Conservation (phyloP, 495 filamentous ascomycete species). For the Rusavskia elegans region DNA sequence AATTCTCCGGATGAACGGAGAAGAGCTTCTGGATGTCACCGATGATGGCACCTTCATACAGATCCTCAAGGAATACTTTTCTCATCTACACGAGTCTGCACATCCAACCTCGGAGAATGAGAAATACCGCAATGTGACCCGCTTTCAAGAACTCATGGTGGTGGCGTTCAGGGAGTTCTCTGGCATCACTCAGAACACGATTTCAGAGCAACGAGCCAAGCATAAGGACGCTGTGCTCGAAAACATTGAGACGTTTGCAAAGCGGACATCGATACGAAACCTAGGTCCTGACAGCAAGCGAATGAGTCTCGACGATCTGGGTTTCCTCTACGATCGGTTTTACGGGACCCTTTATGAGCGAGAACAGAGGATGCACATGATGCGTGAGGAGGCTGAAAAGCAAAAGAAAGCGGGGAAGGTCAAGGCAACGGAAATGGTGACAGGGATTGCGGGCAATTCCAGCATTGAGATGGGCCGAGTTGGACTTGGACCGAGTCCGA, state of each 20-base stretch:
- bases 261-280: slow-evolving; percentile 89
- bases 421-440: slow-evolving; percentile 31
- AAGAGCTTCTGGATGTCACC: slow-evolving; percentile 86
- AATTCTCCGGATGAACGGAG: slow-evolving; percentile 93
- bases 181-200: slow-evolving; percentile 81
- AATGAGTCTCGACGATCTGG: slow-evolving; percentile 68
- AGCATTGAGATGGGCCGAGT: slow-evolving; percentile 62
- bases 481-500: slow-evolving; percentile 71
- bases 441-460: slow-evolving; percentile 27
- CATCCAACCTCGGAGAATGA: slow-evolving; percentile 90
- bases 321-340: slow-evolving; percentile 82
- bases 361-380: slow-evolving; percentile 60
- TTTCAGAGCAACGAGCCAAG: slow-evolving; percentile 74
- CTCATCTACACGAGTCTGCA: slow-evolving; percentile 81
- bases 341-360: slow-evolving; percentile 82
- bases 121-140: slow-evolving; percentile 79
- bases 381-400: slow-evolving; percentile 59
- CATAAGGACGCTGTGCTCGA: slow-evolving; percentile 85
- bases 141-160: slow-evolving; percentile 96
- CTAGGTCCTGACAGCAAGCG: slow-evolving; percentile 90
- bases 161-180: slow-evolving; percentile 97
- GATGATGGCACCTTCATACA: slow-evolving; percentile 97
- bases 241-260: slow-evolving; percentile 93
- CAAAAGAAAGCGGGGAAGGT: slow-evolving; percentile 41
- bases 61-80: slow-evolving; percentile 88